phyloP scores from a whole-genome alignment of 1,139 yeast genomes.

The Blastobotrys arbuscula region DNA sequence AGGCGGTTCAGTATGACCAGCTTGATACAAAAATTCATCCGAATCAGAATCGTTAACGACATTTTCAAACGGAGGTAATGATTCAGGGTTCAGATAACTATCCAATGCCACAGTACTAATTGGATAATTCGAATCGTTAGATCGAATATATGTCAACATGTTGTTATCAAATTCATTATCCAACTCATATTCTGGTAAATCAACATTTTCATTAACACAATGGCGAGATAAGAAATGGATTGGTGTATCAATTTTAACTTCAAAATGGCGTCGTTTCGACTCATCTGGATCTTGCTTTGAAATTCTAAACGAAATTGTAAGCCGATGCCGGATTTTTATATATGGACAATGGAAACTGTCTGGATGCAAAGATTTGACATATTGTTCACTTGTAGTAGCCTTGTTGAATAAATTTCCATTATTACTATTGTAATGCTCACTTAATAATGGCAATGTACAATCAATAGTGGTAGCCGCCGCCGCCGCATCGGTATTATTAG shows the following conservation, averaged over 20 bases:
- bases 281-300: constrained; percentile 58
- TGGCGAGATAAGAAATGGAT: constrained; percentile 63
- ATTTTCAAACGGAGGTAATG: constrained; percentile 26
- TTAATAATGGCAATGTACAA: constrained; percentile 23
- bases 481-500: constrained; percentile 3
- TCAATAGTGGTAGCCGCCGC: constrained; percentile 16
- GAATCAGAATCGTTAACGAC: constrained; percentile 21
- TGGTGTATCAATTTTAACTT: constrained; percentile 86
- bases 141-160: constrained; percentile 9
- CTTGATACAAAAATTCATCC: constrained; percentile 3
- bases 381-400: constrained; percentile 15
- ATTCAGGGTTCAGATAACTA: not conserved
- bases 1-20: constrained; percentile 15
- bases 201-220: constrained; percentile 62
- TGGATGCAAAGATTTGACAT: constrained; percentile 43
- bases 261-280: constrained; percentile 67
- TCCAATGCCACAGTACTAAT: constrained; percentile 11
- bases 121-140: constrained; percentile 12
- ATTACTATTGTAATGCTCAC: constrained; percentile 13
- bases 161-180: constrained; percentile 37
- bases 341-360: constrained; percentile 65
- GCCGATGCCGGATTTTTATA: constrained; percentile 65
- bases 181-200: constrained; percentile 56
- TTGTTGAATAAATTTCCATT: constrained; percentile 19
- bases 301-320: constrained; percentile 73